Evolutionary conservation across 2,329 filamentous ascomycete species (phyloP), one percentile per base, ranked within the genome.

Genomic region (Colletotrichum sojae): DNA sequence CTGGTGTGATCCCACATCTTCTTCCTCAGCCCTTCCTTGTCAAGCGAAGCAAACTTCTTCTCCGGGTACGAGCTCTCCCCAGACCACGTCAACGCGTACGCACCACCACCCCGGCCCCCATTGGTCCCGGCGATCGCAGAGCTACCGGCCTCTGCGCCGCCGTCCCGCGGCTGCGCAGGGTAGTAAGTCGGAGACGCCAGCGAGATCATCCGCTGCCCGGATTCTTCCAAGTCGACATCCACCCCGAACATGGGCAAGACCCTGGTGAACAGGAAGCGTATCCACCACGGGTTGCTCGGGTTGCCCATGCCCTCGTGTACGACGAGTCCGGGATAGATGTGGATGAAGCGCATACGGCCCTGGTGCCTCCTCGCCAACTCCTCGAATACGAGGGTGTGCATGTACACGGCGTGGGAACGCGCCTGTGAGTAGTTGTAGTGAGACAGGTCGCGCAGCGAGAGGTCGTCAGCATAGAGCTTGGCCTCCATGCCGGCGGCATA

Each of bases 1-100:
- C 13, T 52, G 25, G 49, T 52, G 8, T 52, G 49, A 10, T 52
- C 49, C 49, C 49, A 52, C 25, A 52, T 52, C 49, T 52, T 52
- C 25, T 52, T 16, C n/a, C 49, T 52, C 49, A 52, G 18, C 15
- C 13, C 49, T 4, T 22, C 49, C 16, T 52, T 52, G 49, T 52
- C n/a, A 9, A 52, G 8, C 18, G 18, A 22, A 13, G 18, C 18
- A 18, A 16, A 52, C 5, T 22, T 27, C 25, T 22, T 27, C 49
- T 13, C 20, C 13, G 49, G 49, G n/a, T 22, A 52, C 18, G 18
- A 22, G 8, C 25, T 52, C 49, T 52, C 49, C 25, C 49, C 49
- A 5, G 15, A 16, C 49, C 49, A 52, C 15, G 49, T 52, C 10
- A 52, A 18, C 18, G 49, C 18, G 25, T 52, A 52, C 18, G 25